Evolutionary conservation across 202 grass and related monocot species (phyloP).

Genomic region (Hordeum pubiflorum): DNA sequence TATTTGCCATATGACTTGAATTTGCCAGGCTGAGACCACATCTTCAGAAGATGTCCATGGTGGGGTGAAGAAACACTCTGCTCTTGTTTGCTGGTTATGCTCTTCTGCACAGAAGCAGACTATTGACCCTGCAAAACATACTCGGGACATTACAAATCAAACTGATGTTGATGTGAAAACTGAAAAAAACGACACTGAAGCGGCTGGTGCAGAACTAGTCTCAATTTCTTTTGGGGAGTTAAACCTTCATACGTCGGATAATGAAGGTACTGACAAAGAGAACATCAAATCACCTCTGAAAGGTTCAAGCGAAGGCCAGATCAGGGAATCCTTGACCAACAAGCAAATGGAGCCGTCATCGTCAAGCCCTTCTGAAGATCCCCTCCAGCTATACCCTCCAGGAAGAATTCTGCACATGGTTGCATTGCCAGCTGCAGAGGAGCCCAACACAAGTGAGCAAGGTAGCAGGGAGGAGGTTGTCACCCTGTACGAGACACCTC

Average conservation of each 20-base stretch:
- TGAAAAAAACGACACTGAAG: conserved; percentile 2
- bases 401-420: conserved; percentile 95
- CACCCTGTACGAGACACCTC: conserved; percentile 66
- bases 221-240: conserved; percentile 9
- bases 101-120: conserved; percentile 17
- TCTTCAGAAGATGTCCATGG: conserved; percentile 8
- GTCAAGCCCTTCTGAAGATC: conserved; percentile 29
- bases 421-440: conserved; percentile 38
- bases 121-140: conserved; percentile 5
- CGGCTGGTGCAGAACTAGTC: neutral
- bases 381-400: conserved; percentile 68
- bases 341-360: conserved; percentile 13
- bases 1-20: neutral
- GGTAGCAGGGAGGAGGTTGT: conserved; percentile 37
- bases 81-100: conserved; percentile 37
- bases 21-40: conserved; percentile 25
- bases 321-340: conserved; percentile 11
- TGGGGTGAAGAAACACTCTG: conserved; percentile 26
- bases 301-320: conserved; percentile 17
- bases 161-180: neutral
- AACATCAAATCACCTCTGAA: conserved; percentile 1
- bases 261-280: neutral
- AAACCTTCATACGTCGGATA: conserved; percentile 24
- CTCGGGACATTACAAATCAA: conserved; percentile 25
- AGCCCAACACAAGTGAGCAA: conserved; percentile 27